These are phyloP conservation scores for Scleromitrula shiraiana DNA, from an alignment of 2,329 filamentous ascomycete genomes.

Conservation along the genomic window DNA sequence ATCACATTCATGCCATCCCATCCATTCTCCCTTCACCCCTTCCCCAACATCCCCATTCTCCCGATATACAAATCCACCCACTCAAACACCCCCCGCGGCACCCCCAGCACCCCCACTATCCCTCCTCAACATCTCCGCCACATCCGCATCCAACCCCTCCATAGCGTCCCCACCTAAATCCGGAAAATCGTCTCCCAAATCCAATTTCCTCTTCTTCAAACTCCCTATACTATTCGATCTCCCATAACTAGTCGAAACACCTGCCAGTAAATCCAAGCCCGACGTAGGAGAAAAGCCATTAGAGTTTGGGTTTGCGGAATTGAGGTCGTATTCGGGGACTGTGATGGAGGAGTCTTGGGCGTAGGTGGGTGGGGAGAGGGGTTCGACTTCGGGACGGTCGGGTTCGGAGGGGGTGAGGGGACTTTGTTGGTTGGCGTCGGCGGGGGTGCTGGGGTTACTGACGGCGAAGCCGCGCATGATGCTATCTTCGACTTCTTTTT, in stretches of 20 bases:
- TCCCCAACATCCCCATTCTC: too few relatives aligned
- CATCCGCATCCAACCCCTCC: slow-evolving; percentile 51
- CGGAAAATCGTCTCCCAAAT: slow-evolving; percentile 38
- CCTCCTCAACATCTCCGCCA: slow-evolving; percentile 46
- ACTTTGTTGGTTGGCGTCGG: slow-evolving; percentile 31
- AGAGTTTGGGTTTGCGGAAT: slow-evolving; percentile 27
- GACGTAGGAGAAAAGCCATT: slow-evolving; percentile 19
- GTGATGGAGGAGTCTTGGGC: slow-evolving; percentile 33
- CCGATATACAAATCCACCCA: background rate
- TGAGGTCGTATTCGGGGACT: slow-evolving; percentile 31
- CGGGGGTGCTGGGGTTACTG: slow-evolving; percentile 41
- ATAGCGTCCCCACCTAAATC: slow-evolving; percentile 42
- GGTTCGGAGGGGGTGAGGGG: slow-evolving; percentile 49
- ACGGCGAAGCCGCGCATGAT: slow-evolving; percentile 79
- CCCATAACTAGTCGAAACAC: slow-evolving; percentile 30
- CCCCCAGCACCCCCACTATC: slow-evolving; percentile 12
- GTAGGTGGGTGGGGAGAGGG: slow-evolving; percentile 70
- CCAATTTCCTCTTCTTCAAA: slow-evolving; percentile 41
- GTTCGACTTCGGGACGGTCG: slow-evolving; percentile 74
- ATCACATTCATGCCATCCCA: too few relatives aligned
- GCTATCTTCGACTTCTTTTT: slow-evolving; percentile 79
- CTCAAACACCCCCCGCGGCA: background rate
- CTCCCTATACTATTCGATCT: slow-evolving; percentile 25
- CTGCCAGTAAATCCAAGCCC: slow-evolving; percentile 33
- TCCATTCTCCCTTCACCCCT: too few relatives aligned